Evolutionary conservation across 192 early-diverging fungal species (phyloP).

Genomic region (Backusella tarrabulga): DNA sequence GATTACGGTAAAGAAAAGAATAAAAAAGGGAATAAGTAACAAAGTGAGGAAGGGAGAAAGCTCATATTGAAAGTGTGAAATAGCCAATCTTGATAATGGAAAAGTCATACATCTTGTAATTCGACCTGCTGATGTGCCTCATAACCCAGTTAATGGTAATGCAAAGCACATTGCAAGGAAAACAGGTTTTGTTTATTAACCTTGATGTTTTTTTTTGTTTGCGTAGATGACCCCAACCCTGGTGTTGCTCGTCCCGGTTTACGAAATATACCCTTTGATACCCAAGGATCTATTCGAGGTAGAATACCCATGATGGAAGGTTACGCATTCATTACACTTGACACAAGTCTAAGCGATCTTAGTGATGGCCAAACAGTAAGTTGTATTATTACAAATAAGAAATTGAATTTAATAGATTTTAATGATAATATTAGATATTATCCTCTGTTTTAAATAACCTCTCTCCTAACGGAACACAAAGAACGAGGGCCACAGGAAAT

Average conservation of each 20-base stretch:
- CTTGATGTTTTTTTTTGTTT: neutral
- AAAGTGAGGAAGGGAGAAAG: no score
- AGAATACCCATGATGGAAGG: slow-evolving; percentile 37
- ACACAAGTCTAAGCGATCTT: slow-evolving; percentile 20
- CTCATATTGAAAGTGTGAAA: no score
- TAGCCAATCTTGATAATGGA: slow-evolving; percentile 44
- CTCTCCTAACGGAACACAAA: neutral
- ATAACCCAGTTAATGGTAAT: slow-evolving; percentile 46
- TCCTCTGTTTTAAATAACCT: slow-evolving; percentile 9
- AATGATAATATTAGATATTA: neutral
- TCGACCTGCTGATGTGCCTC: slow-evolving; percentile 46
- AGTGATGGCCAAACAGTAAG: slow-evolving; percentile 15
- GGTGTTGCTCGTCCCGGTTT: neutral
- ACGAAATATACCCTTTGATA: slow-evolving; percentile 1
- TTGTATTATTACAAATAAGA: neutral
- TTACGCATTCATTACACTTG: slow-evolving; percentile 33
- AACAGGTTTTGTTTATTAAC: neutral
- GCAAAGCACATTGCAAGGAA: neutral
- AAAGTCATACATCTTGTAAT: slow-evolving; percentile 51
- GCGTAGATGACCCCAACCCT: slow-evolving; percentile 24
- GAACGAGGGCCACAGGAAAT: neutral
- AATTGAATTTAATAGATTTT: neutral
- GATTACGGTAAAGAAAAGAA: slow-evolving; percentile 39
- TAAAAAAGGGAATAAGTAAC: neutral
- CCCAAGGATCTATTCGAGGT: neutral